Conservation (phyloP, 2,329 filamentous ascomycete species). For the Podosphaera fusca region DNA sequence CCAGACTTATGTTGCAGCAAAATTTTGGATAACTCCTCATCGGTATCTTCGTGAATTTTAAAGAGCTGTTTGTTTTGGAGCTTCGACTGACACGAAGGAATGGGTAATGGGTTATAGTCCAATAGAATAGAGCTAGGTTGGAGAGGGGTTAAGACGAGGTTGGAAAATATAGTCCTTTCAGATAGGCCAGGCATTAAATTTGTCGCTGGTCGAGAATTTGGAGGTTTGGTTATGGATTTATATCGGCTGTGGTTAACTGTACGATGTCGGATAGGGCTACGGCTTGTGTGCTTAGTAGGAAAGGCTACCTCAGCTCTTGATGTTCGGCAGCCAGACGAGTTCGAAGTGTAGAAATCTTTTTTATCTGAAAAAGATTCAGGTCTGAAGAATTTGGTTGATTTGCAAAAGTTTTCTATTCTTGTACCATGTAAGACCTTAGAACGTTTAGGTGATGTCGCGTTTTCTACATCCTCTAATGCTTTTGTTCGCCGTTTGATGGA, state of each 20-base stretch:
- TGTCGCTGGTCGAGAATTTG: background rate
- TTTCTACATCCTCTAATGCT: constrained; percentile 25
- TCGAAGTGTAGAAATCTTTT: constrained; percentile 11
- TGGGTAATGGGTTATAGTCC: constrained; percentile 22
- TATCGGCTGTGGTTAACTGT: constrained; percentile 46
- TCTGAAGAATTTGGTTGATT: constrained; percentile 16
- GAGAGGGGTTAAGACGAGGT: background rate
- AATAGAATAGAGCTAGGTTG: background rate
- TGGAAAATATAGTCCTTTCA: background rate
- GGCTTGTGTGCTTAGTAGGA: constrained; percentile 48
- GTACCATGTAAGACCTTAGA: constrained; percentile 26
- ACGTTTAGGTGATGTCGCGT: constrained; percentile 33
- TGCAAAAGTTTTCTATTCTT: constrained; percentile 10
- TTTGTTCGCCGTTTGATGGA: constrained; percentile 35
- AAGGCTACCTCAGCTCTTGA: constrained; percentile 26
- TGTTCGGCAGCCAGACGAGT: constrained; percentile 8
- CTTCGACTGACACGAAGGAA: constrained; percentile 45
- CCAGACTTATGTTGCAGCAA: constrained; percentile 78
- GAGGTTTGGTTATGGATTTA: constrained; percentile 15
- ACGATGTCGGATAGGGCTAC: constrained; percentile 57
- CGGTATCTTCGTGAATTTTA: constrained; percentile 79
- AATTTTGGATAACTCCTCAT: constrained; percentile 78
- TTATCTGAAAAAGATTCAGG: constrained; percentile 15
- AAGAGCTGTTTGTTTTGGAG: constrained; percentile 66
- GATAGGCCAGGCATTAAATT: background rate